A percentile compares a stretch with the other conserved stretches of the same genome.
Conservation (phyloP, 805 yeast species). For the Metschnikowia dekortorum region DNA sequence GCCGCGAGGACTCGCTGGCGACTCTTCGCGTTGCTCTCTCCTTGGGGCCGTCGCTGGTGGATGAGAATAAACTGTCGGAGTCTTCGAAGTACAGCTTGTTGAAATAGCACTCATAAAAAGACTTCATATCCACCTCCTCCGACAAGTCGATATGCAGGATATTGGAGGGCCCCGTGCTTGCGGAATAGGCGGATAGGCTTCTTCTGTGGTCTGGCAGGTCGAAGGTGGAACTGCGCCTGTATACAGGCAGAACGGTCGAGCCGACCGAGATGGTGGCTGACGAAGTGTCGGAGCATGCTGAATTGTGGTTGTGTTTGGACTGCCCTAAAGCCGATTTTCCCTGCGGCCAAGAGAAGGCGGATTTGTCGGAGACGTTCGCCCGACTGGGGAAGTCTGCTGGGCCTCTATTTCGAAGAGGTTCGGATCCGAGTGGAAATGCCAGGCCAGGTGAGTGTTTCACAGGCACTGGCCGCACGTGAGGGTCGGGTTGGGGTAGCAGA, state of each 20-base stretch:
- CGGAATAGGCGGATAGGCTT: background rate
- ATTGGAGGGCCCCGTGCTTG: background rate
- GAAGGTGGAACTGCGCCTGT: conserved; percentile 1
- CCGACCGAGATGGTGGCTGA: background rate
- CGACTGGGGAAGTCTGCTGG: background rate
- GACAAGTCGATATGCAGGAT: conserved; percentile 3
- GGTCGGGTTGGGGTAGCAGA: background rate
- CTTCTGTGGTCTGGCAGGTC: background rate
- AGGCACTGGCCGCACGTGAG: background rate
- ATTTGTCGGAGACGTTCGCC: background rate
- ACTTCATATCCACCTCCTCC: conserved; percentile 2
- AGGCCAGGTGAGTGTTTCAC: background rate
- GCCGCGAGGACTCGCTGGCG: background rate
- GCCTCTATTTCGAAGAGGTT: background rate
- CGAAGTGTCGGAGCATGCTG: background rate
- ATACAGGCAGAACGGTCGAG: background rate
- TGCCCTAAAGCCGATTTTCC: background rate
- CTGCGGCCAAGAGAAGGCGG: background rate
- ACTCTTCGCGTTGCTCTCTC: background rate
- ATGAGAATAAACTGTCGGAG: background rate
- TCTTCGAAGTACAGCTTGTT: conserved; percentile 1
- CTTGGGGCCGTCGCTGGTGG: background rate
- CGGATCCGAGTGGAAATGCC: background rate
- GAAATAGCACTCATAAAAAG: conserved; percentile 4
- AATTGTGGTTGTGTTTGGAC: background rate